Base-by-base conservation (phyloP, 331 rosid genomes). In the Pyracantha coccinea region DNA sequence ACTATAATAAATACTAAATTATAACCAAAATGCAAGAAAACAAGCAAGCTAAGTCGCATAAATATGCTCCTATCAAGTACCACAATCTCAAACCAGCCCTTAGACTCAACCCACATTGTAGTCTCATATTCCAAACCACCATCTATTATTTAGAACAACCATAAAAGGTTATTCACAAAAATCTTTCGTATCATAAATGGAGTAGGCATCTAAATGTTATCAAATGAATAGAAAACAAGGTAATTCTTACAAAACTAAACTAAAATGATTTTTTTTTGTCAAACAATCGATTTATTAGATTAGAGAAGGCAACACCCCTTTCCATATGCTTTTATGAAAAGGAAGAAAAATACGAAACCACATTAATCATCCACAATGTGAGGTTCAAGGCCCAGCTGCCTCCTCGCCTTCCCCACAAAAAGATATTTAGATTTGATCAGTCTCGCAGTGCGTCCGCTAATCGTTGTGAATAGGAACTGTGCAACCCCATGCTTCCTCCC, bases 401-500 rank as follows among this genome's bases (percentile, higher is more conserved):
- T 89, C 80, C 96, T 91, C 70, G 92, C 80, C 73, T 50, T 89
- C 62, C 93, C 92, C 28, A 91, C 92, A 74, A 91, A 91, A 69
- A 93, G 87, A 75, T 93, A 92, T 64, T 89, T 77, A 4, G 93
- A 91, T 69, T 93, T 93, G 54, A 91, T 60, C 63, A 81, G 8
- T 61, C 90, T 91, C 19, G 97, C 93, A 47, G 89, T 28, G 63
- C 83, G 73, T 77, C 97, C 97, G 10, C 44, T 41, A 25, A 85
- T 54, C 27, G 93, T 89, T 7, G 86, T 57, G 74, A 80, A 77
- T 8, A 93, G 85, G 38, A 88, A 52, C 73, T 91, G 93, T 9
- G 96, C 92, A 66, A 91, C 92, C 0, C 86, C 98, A 1, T 91
- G 86, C 77, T 81, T 81, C 85, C 93, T 83, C 52, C 97, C 98